phyloP scores from a whole-genome alignment of 441 rosid species.

The Arabidopsis lyrata region DNA sequence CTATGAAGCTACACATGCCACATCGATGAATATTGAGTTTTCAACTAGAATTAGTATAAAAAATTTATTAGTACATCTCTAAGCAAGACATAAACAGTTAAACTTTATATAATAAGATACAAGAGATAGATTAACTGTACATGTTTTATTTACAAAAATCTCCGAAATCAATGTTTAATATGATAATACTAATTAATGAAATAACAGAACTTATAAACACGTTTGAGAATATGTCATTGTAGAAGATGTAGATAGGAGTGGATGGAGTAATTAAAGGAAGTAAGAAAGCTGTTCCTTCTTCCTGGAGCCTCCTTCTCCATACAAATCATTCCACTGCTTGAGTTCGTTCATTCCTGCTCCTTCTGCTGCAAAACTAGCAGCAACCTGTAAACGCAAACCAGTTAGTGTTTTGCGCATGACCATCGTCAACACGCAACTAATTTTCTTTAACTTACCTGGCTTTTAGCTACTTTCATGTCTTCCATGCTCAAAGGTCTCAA shows the following conservation, averaged over 20 bases:
- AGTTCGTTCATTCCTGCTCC: constrained; percentile 88
- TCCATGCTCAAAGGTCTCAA: constrained; percentile 87
- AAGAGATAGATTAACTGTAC: constrained; percentile 26
- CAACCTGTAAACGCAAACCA: constrained; percentile 60
- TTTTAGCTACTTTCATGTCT: constrained; percentile 91
- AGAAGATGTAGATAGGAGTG: constrained; percentile 4
- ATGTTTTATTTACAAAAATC: constrained; percentile 39
- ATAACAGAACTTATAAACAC: constrained; percentile 11
- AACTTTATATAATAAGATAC: constrained; percentile 26
- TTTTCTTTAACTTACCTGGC: constrained; percentile 61
- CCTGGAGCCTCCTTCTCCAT: constrained; percentile 97
- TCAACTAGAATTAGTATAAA: neutral
- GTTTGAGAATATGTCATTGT: constrained; percentile 1
- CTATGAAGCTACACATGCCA: neutral
- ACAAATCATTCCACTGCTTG: constrained; percentile 92
- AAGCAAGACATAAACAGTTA: constrained; percentile 20
- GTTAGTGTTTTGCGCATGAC: neutral
- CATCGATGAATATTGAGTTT: neutral
- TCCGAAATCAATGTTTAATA: constrained; percentile 10
- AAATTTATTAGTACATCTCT: neutral
- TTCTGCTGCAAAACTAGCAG: constrained; percentile 89
- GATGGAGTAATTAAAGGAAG: constrained; percentile 64
- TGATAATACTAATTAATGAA: constrained; percentile 21
- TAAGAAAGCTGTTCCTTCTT: constrained; percentile 91
- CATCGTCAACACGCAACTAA: constrained; percentile 19